Evolutionary conservation across 495 filamentous ascomycete species (phyloP), one percentile per base, ranked within the genome.

Genomic region (Cladorrhinum samala): DNA sequence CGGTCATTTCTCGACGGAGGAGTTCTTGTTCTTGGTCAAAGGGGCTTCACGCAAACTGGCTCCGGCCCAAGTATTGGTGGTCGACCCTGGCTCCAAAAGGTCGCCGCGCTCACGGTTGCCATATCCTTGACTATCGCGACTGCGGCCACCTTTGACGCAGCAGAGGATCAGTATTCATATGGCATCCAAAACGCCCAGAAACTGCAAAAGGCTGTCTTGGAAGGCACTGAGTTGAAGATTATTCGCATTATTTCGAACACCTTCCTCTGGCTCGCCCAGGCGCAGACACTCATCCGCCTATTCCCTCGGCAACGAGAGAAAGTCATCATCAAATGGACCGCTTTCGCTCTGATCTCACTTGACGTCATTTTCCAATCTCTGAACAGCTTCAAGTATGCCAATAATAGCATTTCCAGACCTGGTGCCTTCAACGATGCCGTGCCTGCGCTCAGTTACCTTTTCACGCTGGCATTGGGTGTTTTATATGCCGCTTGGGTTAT

Each of bases 231-330:
- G 63, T 83, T 97, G 54, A 86, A 89, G 52, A 77, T 95, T 51
- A 90, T 94, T 46, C 85, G 89, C 54, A 81, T 96, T 53, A 87
- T 98, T 46, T 96, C 90, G 2, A 89, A 94, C 65, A 88, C 91
- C 0, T 96, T 96, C 61, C 79, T 98, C 9, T 98, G 93, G 93
- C 82, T 97, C 49, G 93, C 93, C 1, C 93, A 98, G 69, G 91
- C 94, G 0, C 93, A 98, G 67, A 98, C 93, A 0, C 73, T 98
- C 44, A 96, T 98, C 62, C 83, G 93, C 44, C 73, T 98, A 0
- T 98, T 98, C 62, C 94, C 94, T 16, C 87, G 93, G 21, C 91
- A 96, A 61, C 90, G 94, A 56, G 93, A 98, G 67, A 97, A 96
- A 70, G 82, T 97, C 18, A 87, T 96, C 63, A 98, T 98, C 72